These are phyloP conservation scores for Kluyveromyces starmeri DNA, from an alignment of 805 yeast species.

Conservation along the genomic window DNA sequence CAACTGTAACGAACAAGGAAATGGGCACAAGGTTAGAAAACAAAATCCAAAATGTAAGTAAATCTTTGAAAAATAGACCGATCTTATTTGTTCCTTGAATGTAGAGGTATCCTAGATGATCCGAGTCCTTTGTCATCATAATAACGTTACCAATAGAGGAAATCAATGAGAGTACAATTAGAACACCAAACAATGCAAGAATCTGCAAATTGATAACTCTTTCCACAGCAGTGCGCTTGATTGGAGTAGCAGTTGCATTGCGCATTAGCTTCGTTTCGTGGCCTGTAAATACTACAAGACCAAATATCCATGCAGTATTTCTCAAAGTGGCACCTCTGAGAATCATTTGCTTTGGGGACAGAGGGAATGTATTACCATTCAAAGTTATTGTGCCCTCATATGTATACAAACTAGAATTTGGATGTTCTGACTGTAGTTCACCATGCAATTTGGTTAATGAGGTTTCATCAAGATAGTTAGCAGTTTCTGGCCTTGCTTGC, in stretches of 20 bases:
- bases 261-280: slow-evolving; percentile 98
- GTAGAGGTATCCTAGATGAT: slow-evolving; percentile 53
- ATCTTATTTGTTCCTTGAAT: slow-evolving; percentile 60
- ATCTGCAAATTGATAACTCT: slow-evolving; percentile 90
- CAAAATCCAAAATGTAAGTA: slow-evolving; percentile 91
- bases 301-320: slow-evolving; percentile 93
- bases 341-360: slow-evolving; percentile 84
- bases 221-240: slow-evolving; percentile 94
- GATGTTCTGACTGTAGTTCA: slow-evolving; percentile 73
- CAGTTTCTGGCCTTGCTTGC: slow-evolving; percentile 75
- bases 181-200: slow-evolving; percentile 72
- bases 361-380: slow-evolving; percentile 52
- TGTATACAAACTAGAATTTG: slow-evolving; percentile 88
- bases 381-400: slow-evolving; percentile 76
- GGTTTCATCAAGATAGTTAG: slow-evolving; percentile 56
- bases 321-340: slow-evolving; percentile 92
- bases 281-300: slow-evolving; percentile 90
- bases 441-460: slow-evolving; percentile 49
- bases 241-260: slow-evolving; percentile 97
- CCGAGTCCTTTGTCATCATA: slow-evolving; percentile 45
- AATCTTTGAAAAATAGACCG: slow-evolving; percentile 71
- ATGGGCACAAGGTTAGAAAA: slow-evolving; percentile 97
- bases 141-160: slow-evolving; percentile 86
- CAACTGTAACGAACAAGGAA: slow-evolving; percentile 92
- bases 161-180: slow-evolving; percentile 64